Evolutionary conservation across 1,284 basidiomycete genomes (phyloP), one percentile per base, ranked within the genome.

Genomic region (Athelia sp.): DNA sequence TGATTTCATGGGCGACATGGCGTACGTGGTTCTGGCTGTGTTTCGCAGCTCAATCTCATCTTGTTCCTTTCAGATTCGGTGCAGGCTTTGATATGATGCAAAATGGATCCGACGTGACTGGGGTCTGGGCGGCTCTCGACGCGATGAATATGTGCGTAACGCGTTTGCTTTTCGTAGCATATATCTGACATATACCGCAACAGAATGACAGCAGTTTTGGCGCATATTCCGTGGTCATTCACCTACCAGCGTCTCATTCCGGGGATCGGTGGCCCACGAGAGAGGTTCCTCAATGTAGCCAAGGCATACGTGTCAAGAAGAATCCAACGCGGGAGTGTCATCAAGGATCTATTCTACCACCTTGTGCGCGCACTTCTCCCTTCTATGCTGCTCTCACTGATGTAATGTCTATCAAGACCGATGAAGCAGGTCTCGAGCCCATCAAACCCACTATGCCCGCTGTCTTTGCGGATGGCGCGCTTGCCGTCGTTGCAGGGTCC

Each of bases 1-100:
- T 47, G 71, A 73, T 50, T 64, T 71, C 48, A 70, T 70, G 67
- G 65, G 67, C 31, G 67, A 68, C 53, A 65, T 72, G 58, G 64
- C 58, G 65, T 64, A 50, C n/a, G 54, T 48, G 10, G 17, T 45
- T 40, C 32, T 17, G 2, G 3, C 38, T 8, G 36, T n/a, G 44
- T 24, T 14, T 24, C 23, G 6, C 19, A 23, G 2, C 42, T 18
- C 34, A 14, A 8, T 62, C 19, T 31, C 31, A 23, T 36, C 18
- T 1, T 46, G 3, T 14, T 35, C 21, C 45, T 45, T n/a, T 15
- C 47, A 32, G 4, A 4, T 46, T 46, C 17, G 45, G 45, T 15
- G 22, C 17, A 11, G 45, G 23, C 18, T 46, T 46, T 24, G 18
- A 24, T 34, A 18, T 46, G n/a, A 24, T 32, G 4, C 6, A 34